These are phyloP conservation scores for Diaporthe sp. DNA, from an alignment of 2,329 filamentous ascomycete species.

Conservation along the genomic window DNA sequence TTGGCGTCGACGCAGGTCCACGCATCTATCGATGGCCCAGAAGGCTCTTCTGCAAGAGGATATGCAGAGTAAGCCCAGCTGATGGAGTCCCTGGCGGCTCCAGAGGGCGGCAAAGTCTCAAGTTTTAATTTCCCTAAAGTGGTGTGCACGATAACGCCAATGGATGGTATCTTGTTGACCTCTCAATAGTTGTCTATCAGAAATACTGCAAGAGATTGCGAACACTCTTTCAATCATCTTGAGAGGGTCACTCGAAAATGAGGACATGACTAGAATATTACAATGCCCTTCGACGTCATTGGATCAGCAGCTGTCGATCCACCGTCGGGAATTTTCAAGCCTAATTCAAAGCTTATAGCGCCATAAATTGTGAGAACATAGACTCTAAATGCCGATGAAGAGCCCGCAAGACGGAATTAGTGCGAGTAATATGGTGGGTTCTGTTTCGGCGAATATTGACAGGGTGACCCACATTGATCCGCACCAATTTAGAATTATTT, in stretches of 20 bases:
- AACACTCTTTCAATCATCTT: not conserved
- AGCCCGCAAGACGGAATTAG: not conserved
- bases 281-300: not conserved
- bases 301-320: not conserved
- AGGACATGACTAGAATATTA: not conserved
- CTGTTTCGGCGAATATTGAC: not conserved
- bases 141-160: not conserved
- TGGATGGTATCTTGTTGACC: not conserved
- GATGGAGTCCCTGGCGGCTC: not conserved
- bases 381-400: not conserved
- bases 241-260: no score
- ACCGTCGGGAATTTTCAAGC: slow-evolving; percentile 26
- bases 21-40: not conserved
- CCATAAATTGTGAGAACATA: not conserved
- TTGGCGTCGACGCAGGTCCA: not conserved
- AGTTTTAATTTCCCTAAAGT: not conserved
- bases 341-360: slow-evolving; percentile 28
- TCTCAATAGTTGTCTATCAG: not conserved
- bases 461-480: not conserved
- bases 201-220: not conserved
- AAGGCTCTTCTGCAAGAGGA: not conserved
- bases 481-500: not conserved
- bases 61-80: not conserved
- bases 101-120: no score
- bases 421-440: not conserved